phyloP scores from a whole-genome alignment of 345 rosid genomes.

The Cardamine chenopodiifolia region DNA sequence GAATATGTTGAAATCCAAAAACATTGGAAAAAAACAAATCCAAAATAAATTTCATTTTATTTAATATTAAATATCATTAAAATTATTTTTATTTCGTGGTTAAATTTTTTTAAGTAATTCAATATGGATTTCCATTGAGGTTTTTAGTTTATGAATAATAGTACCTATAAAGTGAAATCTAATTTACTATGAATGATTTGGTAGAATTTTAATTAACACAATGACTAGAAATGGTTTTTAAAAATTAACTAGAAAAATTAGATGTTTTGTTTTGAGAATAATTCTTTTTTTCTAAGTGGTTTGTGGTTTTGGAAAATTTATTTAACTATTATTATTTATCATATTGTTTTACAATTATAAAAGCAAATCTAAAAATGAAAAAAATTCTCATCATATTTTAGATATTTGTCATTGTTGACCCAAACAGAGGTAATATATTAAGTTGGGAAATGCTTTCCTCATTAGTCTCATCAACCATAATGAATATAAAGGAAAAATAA shows the following conservation, averaged over 20 bases:
- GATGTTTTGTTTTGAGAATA: not conserved
- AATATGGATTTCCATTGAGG: no score
- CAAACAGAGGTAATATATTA: not conserved
- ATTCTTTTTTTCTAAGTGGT: no score
- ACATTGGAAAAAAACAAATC: not conserved
- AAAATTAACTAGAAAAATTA: no score
- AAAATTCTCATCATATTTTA: not conserved
- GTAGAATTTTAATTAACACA: no score
- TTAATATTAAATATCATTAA: not conserved
- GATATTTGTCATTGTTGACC: not conserved
- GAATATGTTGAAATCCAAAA: conserved; percentile 22
- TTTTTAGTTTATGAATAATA: no score
- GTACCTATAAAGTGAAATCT: no score
- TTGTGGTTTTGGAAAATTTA: not conserved
- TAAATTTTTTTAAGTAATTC: no score
- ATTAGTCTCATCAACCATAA: not conserved
- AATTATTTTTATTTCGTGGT: no score
- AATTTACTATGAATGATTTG: not conserved
- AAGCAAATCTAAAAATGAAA: not conserved
- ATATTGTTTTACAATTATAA: not conserved
- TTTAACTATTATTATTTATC: not conserved
- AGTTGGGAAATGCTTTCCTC: not conserved
- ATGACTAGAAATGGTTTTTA: not conserved
- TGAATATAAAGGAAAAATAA: not conserved
- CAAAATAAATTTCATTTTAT: not conserved